Base-by-base conservation (phyloP, 768 basidiomycete genomes). In the Phlebiopsis gigantea region DNA sequence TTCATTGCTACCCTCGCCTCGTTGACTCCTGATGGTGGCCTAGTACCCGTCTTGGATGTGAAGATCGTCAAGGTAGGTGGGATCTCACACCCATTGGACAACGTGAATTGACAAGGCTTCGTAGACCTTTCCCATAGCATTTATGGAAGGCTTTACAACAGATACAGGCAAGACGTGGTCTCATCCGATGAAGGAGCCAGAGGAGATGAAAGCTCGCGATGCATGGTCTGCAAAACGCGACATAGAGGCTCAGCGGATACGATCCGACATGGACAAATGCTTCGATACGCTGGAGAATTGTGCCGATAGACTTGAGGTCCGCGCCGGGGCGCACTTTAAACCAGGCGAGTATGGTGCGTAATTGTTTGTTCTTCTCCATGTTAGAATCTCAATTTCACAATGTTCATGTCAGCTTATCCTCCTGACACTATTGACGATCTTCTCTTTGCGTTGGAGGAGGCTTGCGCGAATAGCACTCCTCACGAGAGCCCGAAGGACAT, bases 11-110 rank as follows among this genome's bases (percentile, higher is more conserved):
- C 89, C 0, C 72, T 98, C 60, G 79, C 84, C 56, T 90, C 88
- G 65, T 70, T 99, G 49, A 85, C 86, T 0, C 68, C 83, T 0
- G 90, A 95, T 63, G 97, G 97, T 0, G 97, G 96, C 0, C 61
- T 76, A 6, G 79, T 96, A 0, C 74, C 87, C 6, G 77, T 86
- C 7, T 75, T 95, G 78, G 87, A 93, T 65, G 58, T 97, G 8
- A 75, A 84, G 17, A 73, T 98, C 19, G 72, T 78, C 2, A 90
- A 88, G 74, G 84, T 88, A 43, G 34, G 25, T 57, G 30, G 25
- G 57, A 29, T 64, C 10, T 25, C 14, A 5, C 52, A n/a, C 24
- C 47, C n/a, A n/a, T 29, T n/a, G 8, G 7, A 17, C 24, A 43
- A 22, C n/a, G 30, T 47, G 28, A 17, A 9, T 17, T 12, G 26